A percentile compares a stretch with the other conserved stretches of the same genome.
These are phyloP conservation scores for Leishmania mexicana DNA, from an alignment of 208 protist species.

Conservation along the genomic window DNA sequence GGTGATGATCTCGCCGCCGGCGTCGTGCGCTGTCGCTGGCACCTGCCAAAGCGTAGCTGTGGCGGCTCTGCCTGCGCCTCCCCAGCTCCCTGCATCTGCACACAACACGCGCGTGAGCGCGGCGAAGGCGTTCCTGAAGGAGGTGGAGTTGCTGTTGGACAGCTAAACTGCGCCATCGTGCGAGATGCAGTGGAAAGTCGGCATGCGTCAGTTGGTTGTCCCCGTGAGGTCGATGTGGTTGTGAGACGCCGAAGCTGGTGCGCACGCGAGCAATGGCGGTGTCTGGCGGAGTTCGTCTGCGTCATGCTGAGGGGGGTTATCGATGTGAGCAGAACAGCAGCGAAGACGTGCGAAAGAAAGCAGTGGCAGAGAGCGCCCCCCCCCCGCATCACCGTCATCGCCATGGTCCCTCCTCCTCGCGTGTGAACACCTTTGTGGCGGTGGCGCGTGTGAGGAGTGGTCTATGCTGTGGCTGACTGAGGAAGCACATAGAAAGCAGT, in stretches of 20 bases:
- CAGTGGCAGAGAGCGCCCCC: background rate
- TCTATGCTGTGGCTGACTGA: background rate
- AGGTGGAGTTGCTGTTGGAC: slow-evolving; percentile 27
- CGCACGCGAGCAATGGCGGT: background rate
- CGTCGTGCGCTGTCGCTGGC: background rate
- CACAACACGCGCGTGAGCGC: slow-evolving; percentile 22
- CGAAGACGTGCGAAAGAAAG: background rate
- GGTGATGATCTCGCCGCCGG: background rate
- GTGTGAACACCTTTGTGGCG: background rate
- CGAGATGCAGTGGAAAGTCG: background rate
- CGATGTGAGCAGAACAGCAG: background rate
- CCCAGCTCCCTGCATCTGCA: background rate
- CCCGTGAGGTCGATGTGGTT: background rate
- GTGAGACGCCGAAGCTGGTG: background rate
- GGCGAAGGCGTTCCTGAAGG: slow-evolving; percentile 27
- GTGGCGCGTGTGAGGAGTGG: background rate
- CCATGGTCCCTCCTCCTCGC: background rate
- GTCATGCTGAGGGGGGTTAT: too few relatives aligned
- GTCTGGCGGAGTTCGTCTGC: background rate
- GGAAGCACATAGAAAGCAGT: background rate
- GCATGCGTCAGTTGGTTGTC: background rate
- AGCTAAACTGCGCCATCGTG: background rate
- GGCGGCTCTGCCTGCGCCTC: background rate
- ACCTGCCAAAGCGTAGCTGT: too few relatives aligned
- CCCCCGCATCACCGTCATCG: background rate